Conservation (phyloP, 148 eudicot genomes). For the Gaultheria prostrata region DNA sequence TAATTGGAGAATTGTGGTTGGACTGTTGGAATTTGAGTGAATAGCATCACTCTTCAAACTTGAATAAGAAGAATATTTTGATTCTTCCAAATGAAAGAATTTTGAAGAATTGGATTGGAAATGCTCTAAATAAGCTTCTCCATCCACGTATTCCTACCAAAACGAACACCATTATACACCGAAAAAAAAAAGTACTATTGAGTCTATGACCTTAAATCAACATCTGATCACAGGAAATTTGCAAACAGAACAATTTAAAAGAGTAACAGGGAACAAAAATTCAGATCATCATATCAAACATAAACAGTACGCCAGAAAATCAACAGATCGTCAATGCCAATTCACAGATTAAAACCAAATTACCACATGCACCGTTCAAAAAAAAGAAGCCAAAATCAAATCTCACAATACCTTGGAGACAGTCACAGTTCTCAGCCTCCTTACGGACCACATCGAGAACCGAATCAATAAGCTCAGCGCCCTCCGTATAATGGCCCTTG, state of each 20-base stretch:
- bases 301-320: neutral
- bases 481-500: neutral
- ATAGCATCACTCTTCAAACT: no score
- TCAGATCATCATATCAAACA: neutral
- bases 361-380: neutral
- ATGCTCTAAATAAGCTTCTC: no score
- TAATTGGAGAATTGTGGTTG: no score
- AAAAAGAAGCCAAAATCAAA: neutral
- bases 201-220: neutral
- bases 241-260: neutral
- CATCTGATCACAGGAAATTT: neutral
- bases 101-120: no score
- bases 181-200: neutral
- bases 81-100: no score
- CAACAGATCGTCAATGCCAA: neutral
- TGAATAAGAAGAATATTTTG: no score
- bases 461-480: conserved; percentile 5
- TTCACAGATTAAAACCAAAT: no score
- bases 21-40: no score
- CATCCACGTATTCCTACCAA: no score
- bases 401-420: neutral
- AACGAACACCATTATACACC: no score
- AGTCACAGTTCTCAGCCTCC: conserved; percentile 6
- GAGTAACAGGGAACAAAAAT: neutral
- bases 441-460: neutral